Base-by-base conservation (phyloP, 306 rosid genomes). In the Vachellia collinsii region DNA sequence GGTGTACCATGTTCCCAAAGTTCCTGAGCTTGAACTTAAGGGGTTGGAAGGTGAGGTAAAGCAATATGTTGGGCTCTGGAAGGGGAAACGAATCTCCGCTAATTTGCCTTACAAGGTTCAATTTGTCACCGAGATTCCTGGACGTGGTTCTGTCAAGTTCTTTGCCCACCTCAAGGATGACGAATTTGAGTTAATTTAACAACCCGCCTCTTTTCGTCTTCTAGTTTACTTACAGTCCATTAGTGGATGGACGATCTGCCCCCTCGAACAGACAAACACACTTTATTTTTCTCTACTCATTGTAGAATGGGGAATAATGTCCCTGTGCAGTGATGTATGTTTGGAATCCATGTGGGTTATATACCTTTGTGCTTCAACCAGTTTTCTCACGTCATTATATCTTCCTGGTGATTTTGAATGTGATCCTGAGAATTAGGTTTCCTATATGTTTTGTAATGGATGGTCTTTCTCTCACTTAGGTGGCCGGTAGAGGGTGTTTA, bases 141-240 rank as follows among this genome's bases (percentile, higher is more conserved):
- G 91, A 56, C 98, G 99, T 68, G 97, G 97, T 47, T 75, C 88
- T 19, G 91, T 91, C 46, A 95, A 95, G 87, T 93, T 95, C 86
- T 83, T 86, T 63, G 98, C 90, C 34, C 99, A 95, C 82, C 99
- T 95, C 82, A 93, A 79, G 89, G 97, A 93, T 44, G 99, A 93
- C 20, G 98, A 95, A 80, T 93, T 95, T 65, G 98, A 95, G 63
- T 90, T 79, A 65, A 36, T 91, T 77, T 90, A 81, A 50, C 48
- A n/a, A 6, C n/a, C 61, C 17, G 43, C 38, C 56, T 63, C 51
- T 76, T 42, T 1, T 47, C 59, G 51, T 37, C 42, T 56, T 42
- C 29, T 61, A 25, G 29, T 76, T 42, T 41, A 44, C 7, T 76
- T 9, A 25, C 13, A 20, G 29, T 76, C 14, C 13, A 11, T 48